These are phyloP conservation scores for Hansenula sp. DNA, from an alignment of 1,139 yeast species.

Conservation along the genomic window DNA sequence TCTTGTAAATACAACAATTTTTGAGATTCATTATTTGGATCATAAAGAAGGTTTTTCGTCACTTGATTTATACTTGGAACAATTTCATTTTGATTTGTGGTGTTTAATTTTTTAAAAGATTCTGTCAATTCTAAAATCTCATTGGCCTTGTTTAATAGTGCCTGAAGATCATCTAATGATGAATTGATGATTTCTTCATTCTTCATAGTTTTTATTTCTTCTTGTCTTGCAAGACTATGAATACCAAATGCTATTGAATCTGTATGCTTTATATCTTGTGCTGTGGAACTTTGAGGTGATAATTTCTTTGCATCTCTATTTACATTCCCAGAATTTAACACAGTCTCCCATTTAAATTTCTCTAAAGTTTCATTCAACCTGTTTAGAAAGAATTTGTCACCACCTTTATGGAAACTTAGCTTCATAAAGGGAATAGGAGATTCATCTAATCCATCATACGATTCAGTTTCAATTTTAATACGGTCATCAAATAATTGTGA, in stretches of 20 bases:
- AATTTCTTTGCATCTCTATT: constrained; percentile 11
- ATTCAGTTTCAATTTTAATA: constrained; percentile 24
- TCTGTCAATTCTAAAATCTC: constrained; percentile 63
- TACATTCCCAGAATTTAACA: constrained; percentile 18
- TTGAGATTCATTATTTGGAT: constrained; percentile 26
- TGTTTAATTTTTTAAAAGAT: constrained; percentile 30
- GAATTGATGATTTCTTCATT: constrained; percentile 61
- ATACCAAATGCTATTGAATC: constrained; percentile 43
- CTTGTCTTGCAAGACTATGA: constrained; percentile 61
- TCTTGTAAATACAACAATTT: constrained; percentile 28
- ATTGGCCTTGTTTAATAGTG: constrained; percentile 71
- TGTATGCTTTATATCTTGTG: background rate
- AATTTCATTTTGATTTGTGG: constrained; percentile 3
- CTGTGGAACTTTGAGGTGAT: constrained; percentile 9
- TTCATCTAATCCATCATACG: constrained; percentile 26
- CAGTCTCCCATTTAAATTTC: constrained; percentile 39
- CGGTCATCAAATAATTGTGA: constrained; percentile 24
- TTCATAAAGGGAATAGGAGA: constrained; percentile 36
- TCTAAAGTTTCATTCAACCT: constrained; percentile 41
- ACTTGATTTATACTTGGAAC: constrained; percentile 25
- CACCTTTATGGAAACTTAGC: constrained; percentile 60
- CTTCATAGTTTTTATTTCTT: constrained; percentile 51
- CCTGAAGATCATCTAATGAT: constrained; percentile 75
- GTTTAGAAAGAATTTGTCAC: constrained; percentile 44
- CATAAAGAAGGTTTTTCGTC: constrained; percentile 33